Evolutionary conservation across 192 early-diverging fungal genomes (phyloP).

Genomic region (Coemansia sp.): DNA sequence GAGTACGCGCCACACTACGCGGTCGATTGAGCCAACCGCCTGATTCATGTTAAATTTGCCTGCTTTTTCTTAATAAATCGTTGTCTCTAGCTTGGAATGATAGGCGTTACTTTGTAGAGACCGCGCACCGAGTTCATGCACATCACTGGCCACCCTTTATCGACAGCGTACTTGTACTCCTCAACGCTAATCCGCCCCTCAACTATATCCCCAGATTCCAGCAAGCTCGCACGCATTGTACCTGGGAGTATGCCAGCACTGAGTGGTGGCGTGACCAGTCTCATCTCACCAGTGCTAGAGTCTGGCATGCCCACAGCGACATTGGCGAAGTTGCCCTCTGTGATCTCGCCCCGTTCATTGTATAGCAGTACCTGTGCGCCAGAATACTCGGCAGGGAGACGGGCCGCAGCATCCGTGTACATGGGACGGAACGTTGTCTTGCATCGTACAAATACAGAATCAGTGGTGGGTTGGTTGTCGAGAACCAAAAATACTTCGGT

Average conservation of each 20-base stretch:
- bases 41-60: background rate
- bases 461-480: background rate
- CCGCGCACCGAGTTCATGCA: constrained; percentile 54
- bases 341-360: constrained; percentile 19
- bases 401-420: constrained; percentile 18
- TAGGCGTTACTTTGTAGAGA: constrained; percentile 17
- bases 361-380: constrained; percentile 37
- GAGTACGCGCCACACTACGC: constrained; percentile 41
- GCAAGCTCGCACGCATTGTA: constrained; percentile 34
- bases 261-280: constrained; percentile 26
- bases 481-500: background rate
- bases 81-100: background rate
- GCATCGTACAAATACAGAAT: constrained; percentile 33
- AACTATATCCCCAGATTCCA: constrained; percentile 20
- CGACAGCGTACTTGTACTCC: constrained; percentile 23
- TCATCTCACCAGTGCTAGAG: constrained; percentile 4
- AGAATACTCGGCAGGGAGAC: background rate
- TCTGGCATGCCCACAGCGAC: constrained; percentile 27
- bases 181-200: constrained; percentile 33
- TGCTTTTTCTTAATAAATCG: background rate
- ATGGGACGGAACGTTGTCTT: constrained; percentile 42
- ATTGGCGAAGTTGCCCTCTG: constrained; percentile 45
- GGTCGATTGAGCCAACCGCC: constrained; percentile 19
- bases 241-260: constrained; percentile 30
- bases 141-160: constrained; percentile 33